phyloP scores from a whole-genome alignment of 805 yeast species.

The Cyberlindnera bimundalis region DNA sequence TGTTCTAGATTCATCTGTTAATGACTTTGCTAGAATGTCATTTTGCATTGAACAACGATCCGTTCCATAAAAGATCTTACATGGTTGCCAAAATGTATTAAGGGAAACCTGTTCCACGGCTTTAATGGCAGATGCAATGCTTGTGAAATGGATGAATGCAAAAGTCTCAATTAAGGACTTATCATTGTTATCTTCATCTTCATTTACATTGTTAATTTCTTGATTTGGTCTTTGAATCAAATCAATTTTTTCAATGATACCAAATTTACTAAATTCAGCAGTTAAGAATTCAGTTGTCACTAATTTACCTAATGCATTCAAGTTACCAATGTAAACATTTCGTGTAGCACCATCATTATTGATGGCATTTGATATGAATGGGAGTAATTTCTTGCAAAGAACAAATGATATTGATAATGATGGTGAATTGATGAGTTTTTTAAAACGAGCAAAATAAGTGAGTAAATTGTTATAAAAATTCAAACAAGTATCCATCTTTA shows the following conservation, averaged over 20 bases:
- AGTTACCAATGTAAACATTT: conserved; percentile 82
- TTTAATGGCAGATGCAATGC: conserved; percentile 78
- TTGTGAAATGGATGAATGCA: conserved; percentile 86
- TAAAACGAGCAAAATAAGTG: conserved; percentile 35
- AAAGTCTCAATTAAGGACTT: conserved; percentile 40
- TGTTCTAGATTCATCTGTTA: conserved; percentile 17
- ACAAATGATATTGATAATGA: conserved; percentile 35
- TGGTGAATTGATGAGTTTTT: conserved; percentile 37
- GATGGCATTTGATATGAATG: conserved; percentile 39
- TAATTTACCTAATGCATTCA: conserved; percentile 44
- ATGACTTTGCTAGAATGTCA: conserved; percentile 12
- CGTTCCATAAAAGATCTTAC: conserved; percentile 85
- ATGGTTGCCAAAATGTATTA: conserved; percentile 61
- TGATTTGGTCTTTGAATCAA: conserved; percentile 32
- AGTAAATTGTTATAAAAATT: conserved; percentile 36
- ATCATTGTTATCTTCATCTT: conserved; percentile 41
- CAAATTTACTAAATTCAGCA: conserved; percentile 51
- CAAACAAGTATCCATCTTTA: conserved; percentile 34
- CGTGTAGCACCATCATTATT: conserved; percentile 88
- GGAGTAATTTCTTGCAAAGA: conserved; percentile 26
- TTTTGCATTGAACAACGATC: conserved; percentile 70
- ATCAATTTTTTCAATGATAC: conserved; percentile 62
- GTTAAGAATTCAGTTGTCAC: conserved; percentile 41
- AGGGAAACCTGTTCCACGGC: conserved; percentile 77
- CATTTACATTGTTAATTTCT: conserved; percentile 43